Percentiles rank a stretch among this genome's conserved stretches.
Conservation (phyloP, 768 basidiomycete genomes). For the Rhodosporidiobolus sp. region DNA sequence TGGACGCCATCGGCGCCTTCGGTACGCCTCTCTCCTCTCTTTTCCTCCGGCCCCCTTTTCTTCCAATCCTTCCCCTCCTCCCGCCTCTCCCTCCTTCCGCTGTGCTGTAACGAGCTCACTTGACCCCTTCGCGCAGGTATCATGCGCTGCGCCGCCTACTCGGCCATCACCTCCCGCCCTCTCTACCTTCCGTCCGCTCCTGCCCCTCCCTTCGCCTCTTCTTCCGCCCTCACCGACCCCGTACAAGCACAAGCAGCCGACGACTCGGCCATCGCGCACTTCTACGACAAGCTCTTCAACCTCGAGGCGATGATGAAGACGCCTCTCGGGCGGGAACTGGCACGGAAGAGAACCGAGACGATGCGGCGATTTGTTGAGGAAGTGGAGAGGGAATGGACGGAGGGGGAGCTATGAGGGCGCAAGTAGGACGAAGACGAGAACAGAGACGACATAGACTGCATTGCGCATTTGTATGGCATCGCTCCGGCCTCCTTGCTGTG, state of each 20-base stretch:
- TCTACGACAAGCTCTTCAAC: slow-evolving; percentile 42
- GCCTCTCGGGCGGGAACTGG: slow-evolving; percentile 19
- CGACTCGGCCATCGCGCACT: slow-evolving; percentile 38
- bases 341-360: slow-evolving; percentile 10
- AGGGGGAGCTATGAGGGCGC: slow-evolving; percentile 6
- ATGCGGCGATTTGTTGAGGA: slow-evolving; percentile 21
- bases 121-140: slow-evolving; percentile 22
- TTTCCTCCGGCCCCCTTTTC: neutral
- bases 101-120: neutral
- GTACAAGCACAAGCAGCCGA: neutral
- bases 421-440: too few species aligned
- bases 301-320: slow-evolving; percentile 41
- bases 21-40: slow-evolving; percentile 6
- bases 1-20: slow-evolving; percentile 41
- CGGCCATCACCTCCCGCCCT: slow-evolving; percentile 21
- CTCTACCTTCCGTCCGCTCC: slow-evolving; percentile 9
- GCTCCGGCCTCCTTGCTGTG: too few species aligned
- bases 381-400: slow-evolving; percentile 24
- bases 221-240: neutral
- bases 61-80: neutral
- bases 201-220: neutral
- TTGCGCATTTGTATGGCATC: too few species aligned
- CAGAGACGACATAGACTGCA: too few species aligned
- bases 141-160: slow-evolving; percentile 42
- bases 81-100: neutral